Evolutionary conservation across 306 rosid species (phyloP).

Genomic region (Cucurbita moschata): DNA sequence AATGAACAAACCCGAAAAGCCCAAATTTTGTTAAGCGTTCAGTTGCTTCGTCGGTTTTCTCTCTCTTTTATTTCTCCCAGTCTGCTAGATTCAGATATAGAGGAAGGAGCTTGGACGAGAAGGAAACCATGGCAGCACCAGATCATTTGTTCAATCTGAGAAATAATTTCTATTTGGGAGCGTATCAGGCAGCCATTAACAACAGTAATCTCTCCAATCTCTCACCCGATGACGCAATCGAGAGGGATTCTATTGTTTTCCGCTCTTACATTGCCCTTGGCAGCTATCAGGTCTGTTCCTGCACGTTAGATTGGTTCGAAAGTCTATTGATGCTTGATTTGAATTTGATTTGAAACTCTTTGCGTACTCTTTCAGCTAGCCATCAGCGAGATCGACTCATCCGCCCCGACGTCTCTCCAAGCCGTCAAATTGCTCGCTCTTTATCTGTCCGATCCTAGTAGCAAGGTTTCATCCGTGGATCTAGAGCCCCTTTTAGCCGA

Average conservation of each 20-base stretch:
- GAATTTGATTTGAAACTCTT: not conserved
- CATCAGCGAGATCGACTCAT: slow-evolving; percentile 62
- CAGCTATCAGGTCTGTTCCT: slow-evolving; percentile 31
- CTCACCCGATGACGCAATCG: slow-evolving; percentile 60
- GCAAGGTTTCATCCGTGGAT: slow-evolving; percentile 30
- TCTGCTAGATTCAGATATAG: slow-evolving; percentile 7
- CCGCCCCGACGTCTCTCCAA: slow-evolving; percentile 82
- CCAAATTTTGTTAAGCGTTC: not conserved
- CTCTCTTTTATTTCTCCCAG: not conserved
- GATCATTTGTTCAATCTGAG: slow-evolving; percentile 74
- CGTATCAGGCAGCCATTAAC: slow-evolving; percentile 86
- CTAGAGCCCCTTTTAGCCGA: not conserved
- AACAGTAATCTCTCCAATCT: slow-evolving; percentile 57
- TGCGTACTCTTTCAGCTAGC: slow-evolving; percentile 31
- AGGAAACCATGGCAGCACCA: slow-evolving; percentile 29
- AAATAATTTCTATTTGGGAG: slow-evolving; percentile 84
- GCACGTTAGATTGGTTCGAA: not conserved
- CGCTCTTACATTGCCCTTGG: slow-evolving; percentile 91
- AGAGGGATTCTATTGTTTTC: slow-evolving; percentile 63
- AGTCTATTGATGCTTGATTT: not conserved
- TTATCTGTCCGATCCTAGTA: slow-evolving; percentile 53
- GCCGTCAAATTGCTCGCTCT: slow-evolving; percentile 89
- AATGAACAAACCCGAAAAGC: not conserved
- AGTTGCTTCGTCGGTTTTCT: not conserved
- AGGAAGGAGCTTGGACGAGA: not conserved